phyloP scores from a whole-genome alignment of 75 land plant species.

The Selaginella moellendorffii region DNA sequence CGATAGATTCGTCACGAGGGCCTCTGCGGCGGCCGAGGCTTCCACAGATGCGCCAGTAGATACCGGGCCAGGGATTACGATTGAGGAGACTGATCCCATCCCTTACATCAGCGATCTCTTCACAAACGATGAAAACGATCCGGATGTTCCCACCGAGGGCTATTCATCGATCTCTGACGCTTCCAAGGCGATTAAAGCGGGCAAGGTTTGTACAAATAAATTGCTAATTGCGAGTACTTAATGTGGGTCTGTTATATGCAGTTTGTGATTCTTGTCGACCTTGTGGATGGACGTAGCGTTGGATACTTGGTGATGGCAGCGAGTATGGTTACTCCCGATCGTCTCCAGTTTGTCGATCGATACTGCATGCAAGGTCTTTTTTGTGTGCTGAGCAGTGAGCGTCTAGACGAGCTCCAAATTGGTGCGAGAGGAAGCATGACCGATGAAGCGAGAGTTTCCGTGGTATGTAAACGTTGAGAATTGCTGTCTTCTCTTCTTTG shows the following conservation, averaged over 20 bases:
- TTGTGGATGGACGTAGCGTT: neutral
- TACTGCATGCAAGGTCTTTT: neutral
- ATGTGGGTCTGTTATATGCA: neutral
- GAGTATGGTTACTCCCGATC: neutral
- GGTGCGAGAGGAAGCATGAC: neutral
- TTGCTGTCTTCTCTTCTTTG: no score
- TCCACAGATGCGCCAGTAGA: neutral
- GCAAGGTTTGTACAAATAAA: neutral
- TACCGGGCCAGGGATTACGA: neutral
- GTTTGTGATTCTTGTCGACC: neutral
- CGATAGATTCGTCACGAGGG: neutral
- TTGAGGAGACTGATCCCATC: neutral
- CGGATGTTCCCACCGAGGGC: neutral
- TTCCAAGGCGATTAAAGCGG: neutral
- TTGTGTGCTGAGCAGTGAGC: neutral
- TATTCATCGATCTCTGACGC: neutral
- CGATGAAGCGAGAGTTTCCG: neutral
- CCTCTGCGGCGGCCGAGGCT: neutral
- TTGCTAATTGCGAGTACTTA: neutral
- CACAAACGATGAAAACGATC: neutral
- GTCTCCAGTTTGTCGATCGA: neutral
- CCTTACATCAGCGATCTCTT: neutral
- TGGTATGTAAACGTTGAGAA: neutral
- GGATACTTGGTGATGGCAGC: neutral
- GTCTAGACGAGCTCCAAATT: neutral